These are phyloP conservation scores for Geotrichum candidum DNA, from an alignment of 1,139 yeast species.

Conservation along the genomic window DNA sequence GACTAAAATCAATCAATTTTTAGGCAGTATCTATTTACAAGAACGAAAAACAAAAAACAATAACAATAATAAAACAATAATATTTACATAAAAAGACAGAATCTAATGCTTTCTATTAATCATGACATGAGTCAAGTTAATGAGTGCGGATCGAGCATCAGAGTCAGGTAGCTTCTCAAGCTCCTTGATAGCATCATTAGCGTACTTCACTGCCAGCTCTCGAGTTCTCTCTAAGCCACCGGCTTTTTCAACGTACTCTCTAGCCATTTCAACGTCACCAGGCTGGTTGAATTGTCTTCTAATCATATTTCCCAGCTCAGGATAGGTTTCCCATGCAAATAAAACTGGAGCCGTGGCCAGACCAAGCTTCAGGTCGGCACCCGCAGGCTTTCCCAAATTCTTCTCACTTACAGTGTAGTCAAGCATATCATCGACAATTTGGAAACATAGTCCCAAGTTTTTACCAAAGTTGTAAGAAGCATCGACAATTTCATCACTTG, in stretches of 20 bases:
- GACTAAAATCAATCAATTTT: not conserved
- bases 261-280: slow-evolving; percentile 80
- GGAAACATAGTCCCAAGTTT: slow-evolving; percentile 91
- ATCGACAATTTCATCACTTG: slow-evolving; percentile 66
- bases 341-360: slow-evolving; percentile 95
- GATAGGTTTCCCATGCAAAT: slow-evolving; percentile 87
- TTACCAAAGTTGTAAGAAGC: slow-evolving; percentile 87
- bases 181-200: slow-evolving; percentile 67
- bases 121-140: slow-evolving; percentile 74
- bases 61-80: not conserved
- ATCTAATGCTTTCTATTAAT: slow-evolving; percentile 54
- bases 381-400: slow-evolving; percentile 88
- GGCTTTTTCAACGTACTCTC: slow-evolving; percentile 62
- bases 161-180: slow-evolving; percentile 70
- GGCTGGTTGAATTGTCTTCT: slow-evolving; percentile 71
- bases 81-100: not conserved
- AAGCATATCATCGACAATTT: slow-evolving; percentile 90
- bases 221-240: slow-evolving; percentile 75
- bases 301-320: slow-evolving; percentile 77
- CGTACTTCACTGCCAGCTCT: slow-evolving; percentile 69
- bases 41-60: not conserved
- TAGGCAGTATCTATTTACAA: not conserved
- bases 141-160: slow-evolving; percentile 83
- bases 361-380: slow-evolving; percentile 90
- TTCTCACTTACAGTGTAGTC: slow-evolving; percentile 84